A percentile compares a stretch with the other conserved stretches of the same genome.
phyloP scores from a whole-genome alignment of 2,329 filamentous ascomycete species.

The Blumeria graminis region DNA sequence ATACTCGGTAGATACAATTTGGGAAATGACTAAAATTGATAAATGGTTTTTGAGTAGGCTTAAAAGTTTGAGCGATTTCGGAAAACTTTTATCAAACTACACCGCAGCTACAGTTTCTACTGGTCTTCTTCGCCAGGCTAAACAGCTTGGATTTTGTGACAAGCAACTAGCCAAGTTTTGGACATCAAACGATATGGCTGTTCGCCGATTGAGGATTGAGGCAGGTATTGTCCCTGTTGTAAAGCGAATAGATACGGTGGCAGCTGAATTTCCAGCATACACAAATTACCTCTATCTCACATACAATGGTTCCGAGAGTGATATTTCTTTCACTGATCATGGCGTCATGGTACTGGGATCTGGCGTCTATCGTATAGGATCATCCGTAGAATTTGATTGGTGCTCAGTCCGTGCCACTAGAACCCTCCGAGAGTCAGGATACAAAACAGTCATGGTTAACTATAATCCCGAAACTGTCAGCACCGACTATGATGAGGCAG shows the following conservation, averaged over 20 bases:
- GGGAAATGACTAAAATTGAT: conserved; percentile 95
- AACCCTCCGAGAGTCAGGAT: conserved; percentile 58
- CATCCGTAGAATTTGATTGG: conserved; percentile 97
- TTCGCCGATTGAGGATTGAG: conserved; percentile 66
- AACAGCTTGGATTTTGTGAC: conserved; percentile 86
- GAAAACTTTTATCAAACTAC: conserved; percentile 50
- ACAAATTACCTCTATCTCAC: conserved; percentile 96
- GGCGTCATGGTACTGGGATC: conserved; percentile 84
- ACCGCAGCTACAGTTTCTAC: conserved; percentile 38
- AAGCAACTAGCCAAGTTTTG: conserved; percentile 83
- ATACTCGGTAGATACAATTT: conserved; percentile 89
- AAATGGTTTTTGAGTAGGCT: conserved; percentile 93
- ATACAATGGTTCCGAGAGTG: conserved; percentile 74
- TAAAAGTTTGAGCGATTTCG: conserved; percentile 75
- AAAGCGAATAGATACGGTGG: conserved; percentile 97
- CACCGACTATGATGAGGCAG: conserved; percentile 87
- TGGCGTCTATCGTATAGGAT: conserved; percentile 90
- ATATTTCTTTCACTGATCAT: conserved; percentile 65
- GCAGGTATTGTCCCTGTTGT: conserved; percentile 69
- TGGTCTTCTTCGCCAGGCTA: conserved; percentile 54
- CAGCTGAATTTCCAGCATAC: conserved; percentile 79
- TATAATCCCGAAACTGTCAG: conserved; percentile 76
- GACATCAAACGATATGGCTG: conserved; percentile 79
- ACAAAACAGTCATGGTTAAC: conserved; percentile 94
- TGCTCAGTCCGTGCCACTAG: conserved; percentile 87